These are phyloP conservation scores for Yarrowia keelungensis DNA, from an alignment of 805 yeast species.

Conservation along the genomic window DNA sequence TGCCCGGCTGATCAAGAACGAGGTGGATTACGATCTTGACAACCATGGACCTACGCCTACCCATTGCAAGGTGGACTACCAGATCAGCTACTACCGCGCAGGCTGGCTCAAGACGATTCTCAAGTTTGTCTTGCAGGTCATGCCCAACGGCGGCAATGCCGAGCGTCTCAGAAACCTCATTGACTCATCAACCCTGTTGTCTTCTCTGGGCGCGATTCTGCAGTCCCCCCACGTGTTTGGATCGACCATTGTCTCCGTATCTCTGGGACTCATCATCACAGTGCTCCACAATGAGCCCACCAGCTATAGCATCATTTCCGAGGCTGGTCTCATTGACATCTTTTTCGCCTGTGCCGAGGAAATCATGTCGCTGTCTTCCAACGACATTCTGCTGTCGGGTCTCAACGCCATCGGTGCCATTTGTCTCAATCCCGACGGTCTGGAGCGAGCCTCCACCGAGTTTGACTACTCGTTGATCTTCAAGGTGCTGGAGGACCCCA, in stretches of 20 bases:
- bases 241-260: slow-evolving; percentile 62
- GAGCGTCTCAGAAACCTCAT: slow-evolving; percentile 84
- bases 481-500: slow-evolving; percentile 31
- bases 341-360: slow-evolving; percentile 64
- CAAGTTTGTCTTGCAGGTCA: slow-evolving; percentile 66
- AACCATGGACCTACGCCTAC: slow-evolving; percentile 55
- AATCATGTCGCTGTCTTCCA: slow-evolving; percentile 62
- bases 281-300: slow-evolving; percentile 92
- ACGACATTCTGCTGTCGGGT: slow-evolving; percentile 64
- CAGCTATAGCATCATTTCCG: slow-evolving; percentile 78
- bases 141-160: slow-evolving; percentile 73
- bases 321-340: slow-evolving; percentile 73
- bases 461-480: slow-evolving; percentile 29
- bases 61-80: slow-evolving; percentile 54
- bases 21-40: slow-evolving; percentile 65
- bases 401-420: slow-evolving; percentile 85
- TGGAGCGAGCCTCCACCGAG: slow-evolving; percentile 49
- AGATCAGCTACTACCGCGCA: slow-evolving; percentile 45
- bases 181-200: slow-evolving; percentile 77
- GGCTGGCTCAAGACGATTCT: slow-evolving; percentile 63
- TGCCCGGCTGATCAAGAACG: slow-evolving; percentile 66
- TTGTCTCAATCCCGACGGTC: slow-evolving; percentile 76
- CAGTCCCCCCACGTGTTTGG: slow-evolving; percentile 69
- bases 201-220: slow-evolving; percentile 63
- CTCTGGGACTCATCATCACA: slow-evolving; percentile 67